Evolutionary conservation across 495 filamentous ascomycete genomes (phyloP).

Genomic region (Echria macrotheca): DNA sequence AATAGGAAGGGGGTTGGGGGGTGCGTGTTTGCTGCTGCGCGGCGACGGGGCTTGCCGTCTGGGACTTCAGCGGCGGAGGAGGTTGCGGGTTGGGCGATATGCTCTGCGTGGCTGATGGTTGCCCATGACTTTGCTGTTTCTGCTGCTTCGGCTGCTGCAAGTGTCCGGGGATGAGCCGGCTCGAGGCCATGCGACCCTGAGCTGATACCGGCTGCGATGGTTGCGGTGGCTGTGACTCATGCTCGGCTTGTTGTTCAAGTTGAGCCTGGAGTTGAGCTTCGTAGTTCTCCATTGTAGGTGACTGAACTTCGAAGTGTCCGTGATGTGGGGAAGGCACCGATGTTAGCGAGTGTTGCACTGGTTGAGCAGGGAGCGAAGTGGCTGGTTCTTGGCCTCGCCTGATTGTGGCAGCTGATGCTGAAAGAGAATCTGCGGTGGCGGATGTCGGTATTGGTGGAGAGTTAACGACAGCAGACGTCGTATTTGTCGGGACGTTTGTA

Average conservation of each 20-base stretch:
- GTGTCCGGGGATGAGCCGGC: slow-evolving; percentile 14
- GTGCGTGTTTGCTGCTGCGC: slow-evolving; percentile 15
- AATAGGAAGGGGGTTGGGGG: slow-evolving; percentile 16
- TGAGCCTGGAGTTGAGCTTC: slow-evolving; percentile 31
- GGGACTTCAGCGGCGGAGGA: slow-evolving; percentile 20
- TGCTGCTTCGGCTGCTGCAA: slow-evolving; percentile 22
- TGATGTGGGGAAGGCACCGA: slow-evolving; percentile 21
- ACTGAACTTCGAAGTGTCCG: slow-evolving; percentile 25
- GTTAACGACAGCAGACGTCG: not conserved
- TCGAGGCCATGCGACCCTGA: slow-evolving; percentile 11
- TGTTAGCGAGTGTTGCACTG: slow-evolving; percentile 6
- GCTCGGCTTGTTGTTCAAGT: slow-evolving; percentile 22
- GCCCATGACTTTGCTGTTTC: slow-evolving; percentile 22
- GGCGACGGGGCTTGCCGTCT: slow-evolving; percentile 14
- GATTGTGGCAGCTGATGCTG: no score
- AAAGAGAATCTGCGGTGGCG: no score
- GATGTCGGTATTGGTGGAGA: not conserved
- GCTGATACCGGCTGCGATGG: slow-evolving; percentile 2
- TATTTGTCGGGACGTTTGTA: no score
- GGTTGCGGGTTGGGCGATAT: slow-evolving; percentile 23
- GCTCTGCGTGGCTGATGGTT: slow-evolving; percentile 17
- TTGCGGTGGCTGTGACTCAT: slow-evolving; percentile 16
- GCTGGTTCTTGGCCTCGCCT: not conserved
- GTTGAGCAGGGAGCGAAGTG: not conserved
- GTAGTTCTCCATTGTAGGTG: slow-evolving; percentile 29